Evolutionary conservation across 768 basidiomycete genomes (phyloP).

Genomic region (Tubosaeta brunneosetosa): DNA sequence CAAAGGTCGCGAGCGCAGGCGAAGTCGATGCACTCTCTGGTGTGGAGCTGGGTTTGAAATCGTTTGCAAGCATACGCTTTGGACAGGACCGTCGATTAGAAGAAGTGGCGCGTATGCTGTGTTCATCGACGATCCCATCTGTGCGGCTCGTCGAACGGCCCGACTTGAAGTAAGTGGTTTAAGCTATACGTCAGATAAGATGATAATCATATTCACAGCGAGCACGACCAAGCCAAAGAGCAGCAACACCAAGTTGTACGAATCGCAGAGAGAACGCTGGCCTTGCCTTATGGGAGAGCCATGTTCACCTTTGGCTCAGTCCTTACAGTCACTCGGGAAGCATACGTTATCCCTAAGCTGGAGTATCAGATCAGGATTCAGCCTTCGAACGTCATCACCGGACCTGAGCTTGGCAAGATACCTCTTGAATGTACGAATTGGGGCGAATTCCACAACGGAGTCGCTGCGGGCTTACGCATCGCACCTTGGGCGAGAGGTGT

Average conservation of each 20-base stretch:
- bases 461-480: slow-evolving; percentile 85
- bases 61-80: slow-evolving; percentile 81
- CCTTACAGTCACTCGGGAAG: slow-evolving; percentile 69
- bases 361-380: slow-evolving; percentile 73
- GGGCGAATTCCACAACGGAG: slow-evolving; percentile 99
- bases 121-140: slow-evolving; percentile 66
- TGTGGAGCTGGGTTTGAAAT: slow-evolving; percentile 66
- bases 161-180: slow-evolving; percentile 56
- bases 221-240: slow-evolving; percentile 82
- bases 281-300: slow-evolving; percentile 84
- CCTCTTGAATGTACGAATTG: slow-evolving; percentile 69
- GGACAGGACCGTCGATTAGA: slow-evolving; percentile 86
- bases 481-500: slow-evolving; percentile 69
- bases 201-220: slow-evolving; percentile 43
- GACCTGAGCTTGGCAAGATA: slow-evolving; percentile 71
- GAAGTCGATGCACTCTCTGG: slow-evolving; percentile 61
- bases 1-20: slow-evolving; percentile 46
- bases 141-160: slow-evolving; percentile 65
- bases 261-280: slow-evolving; percentile 83
- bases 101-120: slow-evolving; percentile 88
- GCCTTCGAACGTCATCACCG: slow-evolving; percentile 60
- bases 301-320: slow-evolving; percentile 89
- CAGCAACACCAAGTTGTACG: slow-evolving; percentile 78
- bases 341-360: slow-evolving; percentile 73
- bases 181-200: not conserved